These are phyloP conservation scores for Didymella arachidicola DNA, from an alignment of 2,329 filamentous ascomycete genomes.

Conservation along the genomic window DNA sequence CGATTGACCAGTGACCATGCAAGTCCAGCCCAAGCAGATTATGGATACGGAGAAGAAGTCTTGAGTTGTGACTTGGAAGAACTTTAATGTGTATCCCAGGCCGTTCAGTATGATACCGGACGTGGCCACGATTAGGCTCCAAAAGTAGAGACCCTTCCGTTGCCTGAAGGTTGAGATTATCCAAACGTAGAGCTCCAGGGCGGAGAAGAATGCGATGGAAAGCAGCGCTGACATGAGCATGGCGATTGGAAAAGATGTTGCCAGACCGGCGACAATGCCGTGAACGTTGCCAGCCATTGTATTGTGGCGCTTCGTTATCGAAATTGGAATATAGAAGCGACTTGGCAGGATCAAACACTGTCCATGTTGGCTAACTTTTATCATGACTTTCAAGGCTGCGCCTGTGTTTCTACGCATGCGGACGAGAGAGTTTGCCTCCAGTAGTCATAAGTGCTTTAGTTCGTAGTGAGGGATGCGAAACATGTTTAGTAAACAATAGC, in stretches of 20 bases:
- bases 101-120: neutral
- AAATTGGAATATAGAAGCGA: neutral
- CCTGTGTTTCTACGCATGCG: neutral
- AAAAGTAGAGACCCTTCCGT: neutral
- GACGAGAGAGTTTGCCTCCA: neutral
- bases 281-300: neutral
- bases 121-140: neutral
- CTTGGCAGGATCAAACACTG: neutral
- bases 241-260: neutral
- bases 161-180: neutral
- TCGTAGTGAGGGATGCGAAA: neutral
- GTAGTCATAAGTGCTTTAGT: too few relatives aligned
- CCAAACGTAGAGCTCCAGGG: neutral
- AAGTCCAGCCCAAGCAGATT: neutral
- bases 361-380: neutral
- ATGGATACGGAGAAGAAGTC: neutral
- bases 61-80: neutral
- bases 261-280: neutral
- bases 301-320: neutral
- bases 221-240: constrained; percentile 1
- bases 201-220: neutral
- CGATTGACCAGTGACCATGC: neutral
- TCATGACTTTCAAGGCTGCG: neutral
- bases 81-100: neutral
- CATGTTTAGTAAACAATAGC: neutral